A percentile compares a stretch with the other conserved stretches of the same genome.
phyloP scores from a whole-genome alignment of 129 eudicot genomes.

The Daucus carota region DH1_v3.0 NC_030381.2:50222001-50222500 shows the following conservation, averaged over 20 bases:
- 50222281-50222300: neutral
- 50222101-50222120: neutral
- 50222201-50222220: neutral
- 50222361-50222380: neutral
- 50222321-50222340: neutral
- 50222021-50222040: neutral
- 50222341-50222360: neutral
- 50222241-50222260: neutral
- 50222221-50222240: neutral
- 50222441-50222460: too few species aligned
- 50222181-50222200: neutral
- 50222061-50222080: slow-evolving; percentile 1
- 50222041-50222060: neutral
- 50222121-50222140: neutral
- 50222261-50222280: too few species aligned
- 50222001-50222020: neutral
- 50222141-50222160: neutral
- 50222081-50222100: neutral
- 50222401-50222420: neutral
- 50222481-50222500: neutral
- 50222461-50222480: neutral
- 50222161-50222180: neutral
- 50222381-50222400: neutral
- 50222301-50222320: neutral
- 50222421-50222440: neutral